Conservation (phyloP, 225 moss, liverwort and hornwort genomes). For the Pleurozium schreberi region DNA sequence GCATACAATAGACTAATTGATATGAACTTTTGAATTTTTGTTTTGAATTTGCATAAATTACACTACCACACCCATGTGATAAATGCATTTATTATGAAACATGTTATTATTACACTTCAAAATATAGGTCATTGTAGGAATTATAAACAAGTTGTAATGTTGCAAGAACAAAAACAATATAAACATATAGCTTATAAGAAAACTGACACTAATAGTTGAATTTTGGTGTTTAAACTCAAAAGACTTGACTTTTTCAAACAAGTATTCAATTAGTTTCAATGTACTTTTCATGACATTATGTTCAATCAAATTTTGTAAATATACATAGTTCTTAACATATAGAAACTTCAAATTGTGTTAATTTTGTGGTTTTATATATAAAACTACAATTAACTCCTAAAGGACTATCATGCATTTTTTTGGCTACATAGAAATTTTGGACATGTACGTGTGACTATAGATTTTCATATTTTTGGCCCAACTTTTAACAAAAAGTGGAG, state of each 20-base stretch:
- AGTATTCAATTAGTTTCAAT: neutral
- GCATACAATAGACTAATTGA: neutral
- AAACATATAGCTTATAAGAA: neutral
- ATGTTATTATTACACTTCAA: too few relatives aligned
- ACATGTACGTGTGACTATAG: too few relatives aligned
- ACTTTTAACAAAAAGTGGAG: too few relatives aligned
- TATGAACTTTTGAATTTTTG: neutral
- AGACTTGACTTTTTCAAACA: neutral
- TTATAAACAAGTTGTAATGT: accelerated
- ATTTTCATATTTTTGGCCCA: too few relatives aligned
- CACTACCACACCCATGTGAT: accelerated
- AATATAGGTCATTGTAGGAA: neutral
- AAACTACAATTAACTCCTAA: too few relatives aligned
- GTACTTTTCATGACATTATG: too few relatives aligned
- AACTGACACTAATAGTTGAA: neutral
- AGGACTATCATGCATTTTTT: too few relatives aligned
- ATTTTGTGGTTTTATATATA: too few relatives aligned
- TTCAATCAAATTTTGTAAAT: too few relatives aligned
- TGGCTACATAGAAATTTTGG: too few relatives aligned
- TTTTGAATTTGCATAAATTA: neutral
- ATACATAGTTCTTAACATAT: neutral
- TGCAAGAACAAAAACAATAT: neutral
- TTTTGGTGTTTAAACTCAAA: neutral
- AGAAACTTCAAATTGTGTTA: neutral
- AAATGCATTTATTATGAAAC: too few relatives aligned